phyloP scores from a whole-genome alignment of 305 asterid genomes.

The Coffea humblotiana region DNA sequence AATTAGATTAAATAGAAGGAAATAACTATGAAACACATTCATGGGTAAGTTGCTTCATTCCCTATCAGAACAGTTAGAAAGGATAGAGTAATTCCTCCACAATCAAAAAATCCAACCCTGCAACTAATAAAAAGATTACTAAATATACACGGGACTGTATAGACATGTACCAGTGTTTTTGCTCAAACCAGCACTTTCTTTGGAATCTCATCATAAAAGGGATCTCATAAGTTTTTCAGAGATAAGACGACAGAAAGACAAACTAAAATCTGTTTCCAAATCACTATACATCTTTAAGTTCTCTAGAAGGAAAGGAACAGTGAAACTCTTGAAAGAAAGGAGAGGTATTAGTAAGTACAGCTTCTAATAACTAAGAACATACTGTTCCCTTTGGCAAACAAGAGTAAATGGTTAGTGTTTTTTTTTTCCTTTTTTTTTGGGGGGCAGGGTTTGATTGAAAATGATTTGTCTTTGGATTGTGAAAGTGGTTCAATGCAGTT shows the following conservation, averaged over 20 bases:
- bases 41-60: neutral
- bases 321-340: neutral
- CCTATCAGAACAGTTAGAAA: neutral
- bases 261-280: neutral
- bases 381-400: neutral
- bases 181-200: neutral
- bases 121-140: neutral
- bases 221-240: neutral
- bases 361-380: neutral
- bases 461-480: neutral
- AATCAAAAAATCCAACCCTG: neutral
- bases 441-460: neutral
- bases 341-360: neutral
- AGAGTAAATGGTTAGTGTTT: neutral
- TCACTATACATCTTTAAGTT: neutral
- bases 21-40: conserved; percentile 2
- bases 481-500: neutral
- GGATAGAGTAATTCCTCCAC: neutral
- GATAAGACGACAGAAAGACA: neutral
- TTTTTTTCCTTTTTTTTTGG: neutral
- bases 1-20: neutral
- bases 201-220: neutral
- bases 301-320: neutral
- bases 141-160: neutral
- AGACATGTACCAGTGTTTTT: neutral